phyloP scores from a whole-genome alignment of 2,329 filamentous ascomycete species.

The Piedraia hortae region DNA sequence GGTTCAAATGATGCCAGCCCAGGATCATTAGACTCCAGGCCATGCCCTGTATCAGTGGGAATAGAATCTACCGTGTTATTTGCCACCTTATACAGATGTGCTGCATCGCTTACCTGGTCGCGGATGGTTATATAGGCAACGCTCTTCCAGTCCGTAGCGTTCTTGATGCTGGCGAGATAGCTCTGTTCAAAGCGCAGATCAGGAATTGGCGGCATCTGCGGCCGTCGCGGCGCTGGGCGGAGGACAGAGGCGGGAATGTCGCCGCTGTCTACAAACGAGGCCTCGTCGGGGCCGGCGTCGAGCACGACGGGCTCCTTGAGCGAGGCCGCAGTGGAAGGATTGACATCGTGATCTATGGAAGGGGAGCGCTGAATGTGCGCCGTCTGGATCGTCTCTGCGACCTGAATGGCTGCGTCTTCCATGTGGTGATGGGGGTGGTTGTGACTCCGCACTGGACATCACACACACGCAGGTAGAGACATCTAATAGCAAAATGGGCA shows the following conservation, averaged over 20 bases:
- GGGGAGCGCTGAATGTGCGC: slow-evolving; percentile 49
- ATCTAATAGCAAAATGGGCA: slow-evolving; percentile 17
- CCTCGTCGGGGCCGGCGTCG: slow-evolving; percentile 13
- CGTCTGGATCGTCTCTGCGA: slow-evolving; percentile 57
- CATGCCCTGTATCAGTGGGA: slow-evolving; percentile 67
- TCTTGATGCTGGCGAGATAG: slow-evolving; percentile 69
- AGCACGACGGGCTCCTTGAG: slow-evolving; percentile 31
- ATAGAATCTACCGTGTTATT: slow-evolving; percentile 31
- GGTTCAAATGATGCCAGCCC: slow-evolving; percentile 82
- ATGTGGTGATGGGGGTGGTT: too few relatives aligned
- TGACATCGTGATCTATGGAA: slow-evolving; percentile 45
- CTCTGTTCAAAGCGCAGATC: slow-evolving; percentile 95
- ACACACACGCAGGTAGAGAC: neutral
- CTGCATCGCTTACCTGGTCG: slow-evolving; percentile 40
- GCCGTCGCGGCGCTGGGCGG: slow-evolving; percentile 24
- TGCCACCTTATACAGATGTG: slow-evolving; percentile 1
- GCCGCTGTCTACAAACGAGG: slow-evolving; percentile 27
- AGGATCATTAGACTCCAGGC: slow-evolving; percentile 64
- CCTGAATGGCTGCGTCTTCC: slow-evolving; percentile 18
- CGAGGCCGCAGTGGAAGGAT: slow-evolving; percentile 50
- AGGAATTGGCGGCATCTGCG: slow-evolving; percentile 38
- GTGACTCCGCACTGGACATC: too few relatives aligned
- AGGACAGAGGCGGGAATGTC: slow-evolving; percentile 43
- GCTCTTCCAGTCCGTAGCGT: slow-evolving; percentile 51
- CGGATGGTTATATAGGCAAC: slow-evolving; percentile 61